Evolutionary conservation across 225 moss, liverwort and hornwort species (phyloP).

Genomic region (Straminergon stramineum): DNA sequence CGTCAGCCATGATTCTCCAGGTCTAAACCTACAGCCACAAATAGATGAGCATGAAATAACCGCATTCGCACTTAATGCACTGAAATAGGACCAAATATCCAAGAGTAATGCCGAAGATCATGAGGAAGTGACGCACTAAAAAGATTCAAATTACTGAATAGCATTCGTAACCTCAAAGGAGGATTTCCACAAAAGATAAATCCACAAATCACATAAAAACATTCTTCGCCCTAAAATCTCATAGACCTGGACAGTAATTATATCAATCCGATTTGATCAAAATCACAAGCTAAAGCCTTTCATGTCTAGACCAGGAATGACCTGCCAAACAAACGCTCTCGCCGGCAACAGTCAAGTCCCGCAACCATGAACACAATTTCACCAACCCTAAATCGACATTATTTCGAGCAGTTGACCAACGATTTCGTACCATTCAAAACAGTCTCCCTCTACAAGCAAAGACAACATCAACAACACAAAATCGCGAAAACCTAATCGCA

Average conservation of each 20-base stretch:
- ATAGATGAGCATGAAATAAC: not conserved
- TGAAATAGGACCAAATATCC: not conserved
- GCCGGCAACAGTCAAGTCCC: not conserved
- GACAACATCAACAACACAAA: no score
- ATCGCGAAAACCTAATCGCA: not conserved
- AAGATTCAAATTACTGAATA: not conserved
- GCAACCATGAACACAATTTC: not conserved
- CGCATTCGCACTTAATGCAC: not conserved
- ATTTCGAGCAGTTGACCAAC: not conserved
- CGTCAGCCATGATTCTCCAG: conserved; percentile 72
- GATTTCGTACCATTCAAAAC: not conserved
- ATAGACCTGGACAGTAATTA: not conserved
- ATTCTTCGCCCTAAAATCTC: not conserved
- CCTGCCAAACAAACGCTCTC: not conserved
- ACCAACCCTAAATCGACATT: not conserved
- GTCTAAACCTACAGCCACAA: not conserved
- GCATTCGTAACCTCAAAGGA: not conserved
- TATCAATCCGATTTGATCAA: not conserved
- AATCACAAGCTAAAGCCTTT: not conserved
- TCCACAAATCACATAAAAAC: not conserved
- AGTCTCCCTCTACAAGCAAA: not conserved
- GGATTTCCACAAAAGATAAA: not conserved
- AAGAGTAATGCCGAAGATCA: not conserved
- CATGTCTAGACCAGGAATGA: not conserved
- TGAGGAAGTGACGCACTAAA: no score